A percentile compares a stretch with the other conserved stretches of the same genome.
These are phyloP conservation scores for Gynostemma pentaphyllum DNA, from an alignment of 306 rosid species.

Conservation along the genomic window DNA sequence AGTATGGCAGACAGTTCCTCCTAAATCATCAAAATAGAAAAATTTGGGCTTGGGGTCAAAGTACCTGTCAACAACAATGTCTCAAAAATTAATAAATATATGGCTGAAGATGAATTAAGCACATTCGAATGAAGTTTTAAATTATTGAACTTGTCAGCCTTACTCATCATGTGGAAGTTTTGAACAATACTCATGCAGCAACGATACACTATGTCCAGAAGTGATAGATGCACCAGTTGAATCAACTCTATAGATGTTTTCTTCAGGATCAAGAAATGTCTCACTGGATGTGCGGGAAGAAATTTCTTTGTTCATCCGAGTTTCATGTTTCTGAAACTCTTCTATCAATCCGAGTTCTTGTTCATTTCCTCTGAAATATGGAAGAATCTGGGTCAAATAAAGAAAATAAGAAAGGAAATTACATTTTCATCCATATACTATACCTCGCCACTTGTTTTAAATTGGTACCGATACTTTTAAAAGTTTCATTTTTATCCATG, in stretches of 20 bases:
- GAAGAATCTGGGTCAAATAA: conserved; percentile 12
- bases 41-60: conserved; percentile 69
- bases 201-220: conserved; percentile 62
- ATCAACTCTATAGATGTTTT: conserved; percentile 46
- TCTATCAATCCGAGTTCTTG: conserved; percentile 55
- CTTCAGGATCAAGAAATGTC: conserved; percentile 37
- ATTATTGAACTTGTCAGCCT: conserved; percentile 22
- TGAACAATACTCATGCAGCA: conserved; percentile 73
- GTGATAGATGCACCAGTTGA: conserved; percentile 78
- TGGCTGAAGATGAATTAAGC: background rate
- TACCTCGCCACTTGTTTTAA: too few species aligned
- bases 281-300: conserved; percentile 44
- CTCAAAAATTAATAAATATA: background rate
- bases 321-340: conserved; percentile 48
- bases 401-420: too few species aligned
- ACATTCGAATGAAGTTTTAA: conserved; percentile 7
- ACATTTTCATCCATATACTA: too few species aligned
- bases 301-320: conserved; percentile 60
- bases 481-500: too few species aligned
- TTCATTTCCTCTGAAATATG: conserved; percentile 46
- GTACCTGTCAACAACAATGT: conserved; percentile 42
- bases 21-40: conserved; percentile 57
- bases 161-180: conserved; percentile 95
- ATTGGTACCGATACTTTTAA: too few species aligned
- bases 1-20: conserved; percentile 62